Percentiles rank a stretch among this genome's conserved stretches.
These are phyloP conservation scores for Hypericum perforatum DNA, from an alignment of 345 rosid species.

Conservation along the genomic window DNA sequence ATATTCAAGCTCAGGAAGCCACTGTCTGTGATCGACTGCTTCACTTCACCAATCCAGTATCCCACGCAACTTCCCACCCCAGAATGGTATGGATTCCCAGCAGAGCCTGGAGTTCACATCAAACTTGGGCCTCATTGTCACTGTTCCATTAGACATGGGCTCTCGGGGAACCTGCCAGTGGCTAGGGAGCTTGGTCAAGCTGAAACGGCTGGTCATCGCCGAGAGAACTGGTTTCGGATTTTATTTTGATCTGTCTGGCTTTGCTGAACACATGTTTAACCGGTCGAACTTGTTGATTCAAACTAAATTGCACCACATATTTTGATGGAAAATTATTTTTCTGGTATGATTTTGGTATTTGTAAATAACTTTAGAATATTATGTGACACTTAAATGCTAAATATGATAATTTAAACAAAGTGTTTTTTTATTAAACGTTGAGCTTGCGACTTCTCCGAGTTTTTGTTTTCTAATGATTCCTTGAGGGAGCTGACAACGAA, in stretches of 20 bases:
- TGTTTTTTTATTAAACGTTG: too few relatives aligned
- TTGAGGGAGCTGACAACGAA: too few relatives aligned
- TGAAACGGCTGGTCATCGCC: conserved; percentile 25
- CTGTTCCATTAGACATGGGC: conserved; percentile 16
- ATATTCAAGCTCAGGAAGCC: conserved; percentile 16
- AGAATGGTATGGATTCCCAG: conserved; percentile 19
- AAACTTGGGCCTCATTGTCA: conserved; percentile 24
- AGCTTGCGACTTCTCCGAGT: too few relatives aligned
- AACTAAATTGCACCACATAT: too few relatives aligned
- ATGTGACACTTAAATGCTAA: too few relatives aligned
- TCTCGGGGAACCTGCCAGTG: conserved; percentile 16
- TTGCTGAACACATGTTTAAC: too few relatives aligned
- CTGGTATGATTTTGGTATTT: too few relatives aligned
- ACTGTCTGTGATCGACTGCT: conserved; percentile 29
- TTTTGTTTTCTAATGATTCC: too few relatives aligned
- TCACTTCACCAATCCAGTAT: conserved; percentile 12
- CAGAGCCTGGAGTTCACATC: conserved; percentile 26
- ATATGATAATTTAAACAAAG: too few relatives aligned
- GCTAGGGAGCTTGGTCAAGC: conserved; percentile 15
- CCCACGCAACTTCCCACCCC: conserved; percentile 16
- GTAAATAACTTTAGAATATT: too few relatives aligned
- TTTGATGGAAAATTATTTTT: too few relatives aligned
- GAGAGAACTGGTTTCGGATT: conserved; percentile 17
- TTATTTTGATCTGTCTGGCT: conserved; percentile 22
- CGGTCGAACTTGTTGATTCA: too few relatives aligned